phyloP scores from a whole-genome alignment of 306 rosid species.

The Trifolium fragiferum region DNA sequence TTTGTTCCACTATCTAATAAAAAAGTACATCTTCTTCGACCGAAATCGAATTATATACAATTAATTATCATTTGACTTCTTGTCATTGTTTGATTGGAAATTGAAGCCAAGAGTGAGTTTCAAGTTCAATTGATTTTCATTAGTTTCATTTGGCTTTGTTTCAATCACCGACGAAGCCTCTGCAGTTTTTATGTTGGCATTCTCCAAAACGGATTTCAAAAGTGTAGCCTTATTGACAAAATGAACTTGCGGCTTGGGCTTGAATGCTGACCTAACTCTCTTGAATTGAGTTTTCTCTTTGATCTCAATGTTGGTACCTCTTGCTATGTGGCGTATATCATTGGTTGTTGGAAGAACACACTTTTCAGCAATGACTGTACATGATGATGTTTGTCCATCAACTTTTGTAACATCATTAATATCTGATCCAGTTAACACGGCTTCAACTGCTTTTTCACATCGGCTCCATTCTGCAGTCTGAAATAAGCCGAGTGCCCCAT shows the following conservation, averaged over 20 bases:
- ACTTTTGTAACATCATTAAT: not conserved
- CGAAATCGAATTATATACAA: not conserved
- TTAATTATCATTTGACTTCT: not conserved
- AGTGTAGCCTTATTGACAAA: not conserved
- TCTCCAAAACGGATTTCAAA: constrained; percentile 24
- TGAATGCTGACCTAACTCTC: constrained; percentile 24
- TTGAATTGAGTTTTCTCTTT: constrained; percentile 47
- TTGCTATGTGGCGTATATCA: constrained; percentile 57
- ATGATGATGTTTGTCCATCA: not conserved
- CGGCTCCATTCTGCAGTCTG: constrained; percentile 56
- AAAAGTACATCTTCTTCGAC: not conserved
- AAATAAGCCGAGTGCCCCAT: constrained; percentile 70
- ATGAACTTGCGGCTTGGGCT: constrained; percentile 26
- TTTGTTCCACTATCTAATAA: not conserved
- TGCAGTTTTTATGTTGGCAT: constrained; percentile 22
- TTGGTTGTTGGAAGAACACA: constrained; percentile 2
- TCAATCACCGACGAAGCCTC: constrained; percentile 36
- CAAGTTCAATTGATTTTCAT: constrained; percentile 38
- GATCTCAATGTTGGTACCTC: not conserved
- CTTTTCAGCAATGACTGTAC: not conserved
- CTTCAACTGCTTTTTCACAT: constrained; percentile 70
- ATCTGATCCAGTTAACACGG: constrained; percentile 54
- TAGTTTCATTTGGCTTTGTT: not conserved
- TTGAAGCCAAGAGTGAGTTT: constrained; percentile 50
- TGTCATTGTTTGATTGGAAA: not conserved